phyloP scores from a whole-genome alignment of 257 asterid species.

The Jacaranda mimosifolia region DNA sequence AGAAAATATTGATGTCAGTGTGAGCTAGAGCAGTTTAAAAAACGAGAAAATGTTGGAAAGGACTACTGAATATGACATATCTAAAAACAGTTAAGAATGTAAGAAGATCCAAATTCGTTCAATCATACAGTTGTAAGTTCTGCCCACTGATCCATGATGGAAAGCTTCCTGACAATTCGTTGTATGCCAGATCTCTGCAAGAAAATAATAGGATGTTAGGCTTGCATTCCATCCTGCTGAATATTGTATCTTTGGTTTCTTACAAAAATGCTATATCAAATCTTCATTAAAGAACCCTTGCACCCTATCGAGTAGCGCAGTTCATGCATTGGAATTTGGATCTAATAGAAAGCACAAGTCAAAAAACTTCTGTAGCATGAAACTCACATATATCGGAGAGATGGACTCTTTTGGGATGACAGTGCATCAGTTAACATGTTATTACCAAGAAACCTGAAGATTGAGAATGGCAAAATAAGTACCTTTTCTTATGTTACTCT shows the following conservation, averaged over 20 bases:
- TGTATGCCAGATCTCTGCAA: slow-evolving; percentile 84
- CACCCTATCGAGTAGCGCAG: too few species aligned
- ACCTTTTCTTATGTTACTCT: not conserved
- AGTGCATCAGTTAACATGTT: slow-evolving; percentile 69
- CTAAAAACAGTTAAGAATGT: slow-evolving; percentile 13
- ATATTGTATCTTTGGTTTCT: not conserved
- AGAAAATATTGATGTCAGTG: slow-evolving; percentile 1
- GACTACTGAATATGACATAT: not conserved
- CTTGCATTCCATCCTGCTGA: slow-evolving; percentile 10
- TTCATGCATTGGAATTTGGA: too few species aligned
- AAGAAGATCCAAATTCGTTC: not conserved
- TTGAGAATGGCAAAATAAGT: slow-evolving; percentile 4
- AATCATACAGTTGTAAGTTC: slow-evolving; percentile 65
- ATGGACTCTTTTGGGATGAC: slow-evolving; percentile 55
- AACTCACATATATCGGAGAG: slow-evolving; percentile 66
- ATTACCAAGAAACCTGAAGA: slow-evolving; percentile 83
- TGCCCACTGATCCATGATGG: slow-evolving; percentile 71
- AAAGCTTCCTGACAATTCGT: slow-evolving; percentile 70
- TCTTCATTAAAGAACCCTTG: too few species aligned
- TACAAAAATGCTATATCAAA: too few species aligned
- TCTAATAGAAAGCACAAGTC: too few species aligned
- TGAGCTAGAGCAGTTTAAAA: too few species aligned
- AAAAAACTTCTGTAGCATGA: too few species aligned
- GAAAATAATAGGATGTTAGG: slow-evolving; percentile 18
- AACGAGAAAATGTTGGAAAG: not conserved